phyloP scores from a whole-genome alignment of 345 rosid species.

The Hibiscus trionum region DNA sequence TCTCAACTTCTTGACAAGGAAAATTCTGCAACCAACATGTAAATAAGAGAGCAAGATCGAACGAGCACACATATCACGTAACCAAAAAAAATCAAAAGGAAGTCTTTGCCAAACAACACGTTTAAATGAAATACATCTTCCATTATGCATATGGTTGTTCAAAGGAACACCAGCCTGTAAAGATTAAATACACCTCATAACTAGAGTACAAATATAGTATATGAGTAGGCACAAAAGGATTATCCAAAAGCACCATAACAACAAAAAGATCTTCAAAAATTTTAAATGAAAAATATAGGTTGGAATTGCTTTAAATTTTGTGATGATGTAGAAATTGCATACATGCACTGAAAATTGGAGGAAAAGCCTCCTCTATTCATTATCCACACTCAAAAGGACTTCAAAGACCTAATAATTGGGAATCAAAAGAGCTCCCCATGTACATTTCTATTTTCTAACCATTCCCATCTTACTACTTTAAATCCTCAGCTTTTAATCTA shows the following conservation, averaged over 20 bases:
- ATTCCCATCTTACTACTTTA: background rate
- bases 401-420: background rate
- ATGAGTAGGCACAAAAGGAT: no score
- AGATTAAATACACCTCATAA: background rate
- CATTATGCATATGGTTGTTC: background rate
- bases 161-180: background rate
- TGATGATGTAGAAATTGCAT: background rate
- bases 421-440: background rate
- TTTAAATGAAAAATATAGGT: no score
- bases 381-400: background rate
- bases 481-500: conserved; percentile 3
- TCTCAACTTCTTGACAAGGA: conserved; percentile 99
- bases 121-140: background rate
- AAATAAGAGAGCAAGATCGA: conserved; percentile 9
- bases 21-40: conserved; percentile 56
- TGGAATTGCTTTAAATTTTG: background rate
- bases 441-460: background rate
- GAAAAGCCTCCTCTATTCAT: background rate
- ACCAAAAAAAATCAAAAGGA: background rate
- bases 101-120: background rate
- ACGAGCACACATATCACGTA: conserved; percentile 1
- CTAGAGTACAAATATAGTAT: background rate
- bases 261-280: background rate
- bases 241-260: background rate
- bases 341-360: background rate